A percentile compares a stretch with the other conserved stretches of the same genome.
Conservation (phyloP, 495 filamentous ascomycete species). For the Evansstolkia leycettana region DNA sequence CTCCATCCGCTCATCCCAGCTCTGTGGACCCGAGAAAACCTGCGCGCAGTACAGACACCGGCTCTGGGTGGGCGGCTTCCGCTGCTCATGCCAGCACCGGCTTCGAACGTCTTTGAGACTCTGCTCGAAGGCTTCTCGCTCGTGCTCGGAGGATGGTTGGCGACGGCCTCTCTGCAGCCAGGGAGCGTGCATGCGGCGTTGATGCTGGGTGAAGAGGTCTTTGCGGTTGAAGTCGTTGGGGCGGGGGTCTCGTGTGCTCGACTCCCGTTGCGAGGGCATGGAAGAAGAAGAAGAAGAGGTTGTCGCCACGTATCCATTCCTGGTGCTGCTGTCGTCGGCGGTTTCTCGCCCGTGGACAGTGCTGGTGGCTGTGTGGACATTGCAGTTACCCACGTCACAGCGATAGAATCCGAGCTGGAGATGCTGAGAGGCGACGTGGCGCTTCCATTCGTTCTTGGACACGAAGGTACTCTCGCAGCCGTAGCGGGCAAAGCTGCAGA, state of each 20-base stretch:
- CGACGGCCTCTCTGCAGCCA: conserved; percentile 15
- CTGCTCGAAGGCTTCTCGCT: conserved; percentile 26
- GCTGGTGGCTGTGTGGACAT: no score
- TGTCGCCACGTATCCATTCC: no score
- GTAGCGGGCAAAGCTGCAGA: conserved; percentile 71
- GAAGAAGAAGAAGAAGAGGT: neutral
- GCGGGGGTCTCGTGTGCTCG: conserved; percentile 3
- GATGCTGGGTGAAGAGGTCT: conserved; percentile 85
- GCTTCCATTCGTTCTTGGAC: conserved; percentile 96
- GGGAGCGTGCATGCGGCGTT: conserved; percentile 81
- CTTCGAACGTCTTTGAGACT: conserved; percentile 36
- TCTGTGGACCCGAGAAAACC: conserved; percentile 46
- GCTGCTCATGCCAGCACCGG: conserved; percentile 46
- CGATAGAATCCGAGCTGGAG: conserved; percentile 67
- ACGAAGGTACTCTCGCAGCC: conserved; percentile 78
- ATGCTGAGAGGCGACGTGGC: conserved; percentile 76
- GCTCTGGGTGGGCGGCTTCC: conserved; percentile 48
- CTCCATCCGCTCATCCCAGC: conserved; percentile 83
- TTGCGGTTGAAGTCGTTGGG: conserved; percentile 80
- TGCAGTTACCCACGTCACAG: conserved; percentile 59
- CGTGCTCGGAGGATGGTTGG: conserved; percentile 28
- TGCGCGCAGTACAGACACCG: conserved; percentile 55
- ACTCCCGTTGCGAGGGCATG: neutral
- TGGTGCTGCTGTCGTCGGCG: neutral
- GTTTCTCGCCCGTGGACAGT: no score